These are phyloP conservation scores for Hypoxylon fuscum DNA, from an alignment of 495 filamentous ascomycete species.

Conservation along the genomic window DNA sequence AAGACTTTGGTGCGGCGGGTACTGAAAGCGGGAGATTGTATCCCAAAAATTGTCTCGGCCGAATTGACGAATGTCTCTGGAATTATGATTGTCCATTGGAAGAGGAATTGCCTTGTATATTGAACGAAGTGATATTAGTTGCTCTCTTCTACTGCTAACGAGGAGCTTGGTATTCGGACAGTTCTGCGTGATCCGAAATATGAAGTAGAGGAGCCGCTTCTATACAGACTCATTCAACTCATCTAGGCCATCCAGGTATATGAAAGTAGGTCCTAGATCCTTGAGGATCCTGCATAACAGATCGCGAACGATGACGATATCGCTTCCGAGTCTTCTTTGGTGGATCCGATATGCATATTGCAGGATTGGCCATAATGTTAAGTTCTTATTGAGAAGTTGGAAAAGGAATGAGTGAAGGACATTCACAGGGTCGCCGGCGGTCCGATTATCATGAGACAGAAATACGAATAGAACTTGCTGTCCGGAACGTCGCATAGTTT, in stretches of 20 bases:
- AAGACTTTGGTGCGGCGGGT: too few species aligned
- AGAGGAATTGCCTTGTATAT: conserved; percentile 3
- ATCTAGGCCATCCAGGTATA: conserved; percentile 21
- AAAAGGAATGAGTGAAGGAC: conserved; percentile 30
- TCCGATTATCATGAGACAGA: conserved; percentile 19
- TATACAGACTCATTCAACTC: conserved; percentile 14
- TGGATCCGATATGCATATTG: conserved; percentile 3
- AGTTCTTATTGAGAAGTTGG: conserved; percentile 14
- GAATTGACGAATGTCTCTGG: conserved; percentile 16
- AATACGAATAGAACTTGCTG: conserved; percentile 18
- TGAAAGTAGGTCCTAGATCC: conserved; percentile 8
- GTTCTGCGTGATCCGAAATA: conserved; percentile 14
- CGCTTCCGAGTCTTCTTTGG: conserved; percentile 20
- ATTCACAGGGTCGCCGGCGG: conserved; percentile 9
- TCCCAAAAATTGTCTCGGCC: too few species aligned
- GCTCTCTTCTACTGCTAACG: conserved; percentile 26
- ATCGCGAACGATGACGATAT: conserved; percentile 7
- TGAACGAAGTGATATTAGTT: conserved; percentile 8
- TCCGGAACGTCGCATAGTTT: conserved; percentile 1
- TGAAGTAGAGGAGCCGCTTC: conserved; percentile 13
- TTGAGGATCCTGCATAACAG: conserved; percentile 18
- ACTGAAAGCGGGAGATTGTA: too few species aligned
- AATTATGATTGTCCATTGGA: conserved; percentile 14
- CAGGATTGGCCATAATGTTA: conserved; percentile 5
- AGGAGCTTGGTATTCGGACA: conserved; percentile 28